Base-by-base conservation (phyloP, 179 eudicot species). In the Patellifolia procumbens region DNA sequence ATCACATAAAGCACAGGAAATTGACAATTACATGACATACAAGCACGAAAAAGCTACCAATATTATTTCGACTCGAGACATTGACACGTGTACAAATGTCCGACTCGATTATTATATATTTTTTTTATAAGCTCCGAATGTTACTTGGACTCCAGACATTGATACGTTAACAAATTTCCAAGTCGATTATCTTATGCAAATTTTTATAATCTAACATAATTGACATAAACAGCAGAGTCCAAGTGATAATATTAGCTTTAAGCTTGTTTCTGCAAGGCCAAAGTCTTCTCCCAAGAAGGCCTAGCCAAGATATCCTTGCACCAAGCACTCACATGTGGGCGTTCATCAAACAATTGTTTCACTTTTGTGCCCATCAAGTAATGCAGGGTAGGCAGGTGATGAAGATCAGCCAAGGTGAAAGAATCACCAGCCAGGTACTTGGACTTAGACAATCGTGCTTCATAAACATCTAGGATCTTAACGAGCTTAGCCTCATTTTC, bases 381-480 rank as follows among this genome's bases (percentile, higher is more conserved):
- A 16, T 86, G 73, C 72, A 87, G 8, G 39, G 13, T 9, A 5
- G 89, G 90, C 61, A 85, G 64, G 68, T 87, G 87, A 16, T 85
- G 83, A 8, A 87, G 81, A 74, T 87, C 89, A 2, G 80, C 90
- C 46, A 85, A 76, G 12, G 87, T 79, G 78, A 86, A 86, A n/a
- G 82, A 74, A 34, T 86, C 86, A 3, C 89, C 89, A 15, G 76
- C 87, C 70, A 87, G 68, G 75, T 80, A 84, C 79, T 87, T 81
- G 43, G 81, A 80, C 24, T 31, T 7, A 0, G 69, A 2, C 56
- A 86, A 81, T 34, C 82, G 80, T 17, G 76, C 76, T 75, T 86
- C 87, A 31, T 87, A 87, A 10, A 86, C 76, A 20, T 87, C 89
- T 2, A 87, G 75, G 35, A 86, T 80, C 69, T 59, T 59, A 10